Evolutionary conservation across 306 rosid genomes (phyloP).

Genomic region (Arachis hypogaea): DNA sequence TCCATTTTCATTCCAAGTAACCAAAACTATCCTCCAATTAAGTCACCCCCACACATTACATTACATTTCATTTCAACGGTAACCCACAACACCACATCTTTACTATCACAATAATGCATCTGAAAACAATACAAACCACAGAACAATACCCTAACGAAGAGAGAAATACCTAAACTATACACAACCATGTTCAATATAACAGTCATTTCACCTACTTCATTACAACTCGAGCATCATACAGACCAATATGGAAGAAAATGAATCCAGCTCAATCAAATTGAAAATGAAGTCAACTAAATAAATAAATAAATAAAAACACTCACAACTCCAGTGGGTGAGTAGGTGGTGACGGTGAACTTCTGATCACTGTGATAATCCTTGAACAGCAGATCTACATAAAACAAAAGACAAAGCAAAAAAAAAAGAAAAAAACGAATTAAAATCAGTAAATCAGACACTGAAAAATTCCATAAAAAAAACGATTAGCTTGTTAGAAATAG

Average conservation of each 20-base stretch:
- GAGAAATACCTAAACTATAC: neutral
- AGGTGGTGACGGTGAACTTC: constrained; percentile 84
- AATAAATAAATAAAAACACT: neutral
- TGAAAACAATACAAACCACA: neutral
- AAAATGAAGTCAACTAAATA: neutral
- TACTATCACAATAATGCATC: neutral
- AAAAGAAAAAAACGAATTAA: neutral
- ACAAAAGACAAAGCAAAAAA: neutral
- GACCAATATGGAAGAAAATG: neutral
- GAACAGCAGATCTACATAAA: constrained; percentile 68
- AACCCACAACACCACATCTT: neutral
- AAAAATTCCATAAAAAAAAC: neutral
- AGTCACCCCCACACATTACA: neutral
- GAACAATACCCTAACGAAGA: too few relatives aligned
- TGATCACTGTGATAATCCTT: constrained; percentile 88
- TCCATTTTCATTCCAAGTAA: neutral
- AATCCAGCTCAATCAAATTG: neutral
- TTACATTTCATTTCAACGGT: neutral
- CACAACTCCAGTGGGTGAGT: constrained; percentile 88
- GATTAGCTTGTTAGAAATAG: neutral
- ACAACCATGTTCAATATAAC: neutral
- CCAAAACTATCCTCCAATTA: constrained; percentile 16
- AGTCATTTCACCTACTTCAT: neutral
- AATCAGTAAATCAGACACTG: neutral
- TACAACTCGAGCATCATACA: neutral